Evolutionary conservation across 108 stramenopile species (phyloP), one percentile per base, ranked within the genome.

Genomic region (Nitzschia putrida): DNA sequence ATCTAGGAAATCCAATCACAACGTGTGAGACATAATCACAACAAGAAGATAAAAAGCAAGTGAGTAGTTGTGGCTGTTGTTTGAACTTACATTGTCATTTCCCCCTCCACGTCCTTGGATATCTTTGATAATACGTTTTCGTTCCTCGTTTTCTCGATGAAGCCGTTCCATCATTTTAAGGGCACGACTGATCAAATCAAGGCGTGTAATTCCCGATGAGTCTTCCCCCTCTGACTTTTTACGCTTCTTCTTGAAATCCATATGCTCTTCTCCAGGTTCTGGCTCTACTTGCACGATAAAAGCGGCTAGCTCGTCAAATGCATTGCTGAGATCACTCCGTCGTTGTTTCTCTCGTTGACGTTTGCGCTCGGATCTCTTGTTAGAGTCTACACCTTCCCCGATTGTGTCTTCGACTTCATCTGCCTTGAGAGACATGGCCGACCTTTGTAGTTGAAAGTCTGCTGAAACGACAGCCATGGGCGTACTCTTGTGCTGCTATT

Each of bases 261-360:
- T 21, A 29, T 73, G 71, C 7, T 47, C 52, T 41, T 77, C 79
- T 13, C 52, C 57, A 49, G 20, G 40, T 20, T 72, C 73, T n/a
- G 84, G 84, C 26, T 85, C 84, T 50, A 95, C 88, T 53, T 83
- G 77, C 9, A 76, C 53, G 18, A 95, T 80, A 29, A 95, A 64
- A 5, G 76, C 80, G 11, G 83, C 83, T 24, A 95, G 77, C 25
- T 80, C 85, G 25, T 78, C 83, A 71, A 95, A 91, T 44, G 86
- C 88, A 29, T 77, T 77, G 50, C 88, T 85, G 12, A 90, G 81
- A 56, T 95, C 89, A 23, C 78, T 77, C 16, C 94, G 61, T 38
- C 94, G 77, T 52, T 92, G 81, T 65, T 90, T 89, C 63, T 95
- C 94, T 2, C 94, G 73, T 47, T 82, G 71, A 24, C 94, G 82